phyloP scores from a whole-genome alignment of 768 basidiomycete species.

The Leccinum variicolor region DNA sequence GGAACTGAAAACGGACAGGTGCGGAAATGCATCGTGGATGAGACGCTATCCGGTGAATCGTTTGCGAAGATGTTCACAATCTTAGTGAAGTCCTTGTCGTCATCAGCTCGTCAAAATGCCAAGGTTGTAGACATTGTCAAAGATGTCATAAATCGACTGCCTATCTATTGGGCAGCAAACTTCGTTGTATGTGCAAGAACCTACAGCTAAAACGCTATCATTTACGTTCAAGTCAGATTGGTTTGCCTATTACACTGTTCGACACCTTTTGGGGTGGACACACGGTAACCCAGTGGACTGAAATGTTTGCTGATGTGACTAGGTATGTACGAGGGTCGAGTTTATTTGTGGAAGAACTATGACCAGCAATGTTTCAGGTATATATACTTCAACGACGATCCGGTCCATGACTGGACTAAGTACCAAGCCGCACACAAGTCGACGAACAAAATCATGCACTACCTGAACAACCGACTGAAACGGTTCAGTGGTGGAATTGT shows the following conservation, averaged over 20 bases:
- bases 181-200: constrained; percentile 45
- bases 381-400: constrained; percentile 33
- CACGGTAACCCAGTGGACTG: constrained; percentile 41
- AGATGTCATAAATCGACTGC: constrained; percentile 63
- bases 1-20: constrained; percentile 4
- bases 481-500: constrained; percentile 19
- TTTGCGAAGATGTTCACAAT: constrained; percentile 11
- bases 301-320: constrained; percentile 47
- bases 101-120: not conserved
- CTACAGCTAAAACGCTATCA: not conserved
- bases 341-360: not conserved
- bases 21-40: constrained; percentile 9
- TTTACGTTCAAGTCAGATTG: constrained; percentile 4
- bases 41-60: constrained; percentile 6
- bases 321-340: constrained; percentile 18
- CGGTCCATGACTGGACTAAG: constrained; percentile 31
- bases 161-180: constrained; percentile 58
- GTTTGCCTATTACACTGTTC: constrained; percentile 35
- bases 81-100: constrained; percentile 14
- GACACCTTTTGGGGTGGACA: constrained; percentile 37
- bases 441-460: constrained; percentile 22
- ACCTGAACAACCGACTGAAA: constrained; percentile 24
- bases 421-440: constrained; percentile 26
- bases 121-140: constrained; percentile 57
- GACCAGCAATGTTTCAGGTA: constrained; percentile 28